These are phyloP conservation scores for Clarireedia monteithiana DNA, from an alignment of 2,329 filamentous ascomycete species.

Conservation along the genomic window DNA sequence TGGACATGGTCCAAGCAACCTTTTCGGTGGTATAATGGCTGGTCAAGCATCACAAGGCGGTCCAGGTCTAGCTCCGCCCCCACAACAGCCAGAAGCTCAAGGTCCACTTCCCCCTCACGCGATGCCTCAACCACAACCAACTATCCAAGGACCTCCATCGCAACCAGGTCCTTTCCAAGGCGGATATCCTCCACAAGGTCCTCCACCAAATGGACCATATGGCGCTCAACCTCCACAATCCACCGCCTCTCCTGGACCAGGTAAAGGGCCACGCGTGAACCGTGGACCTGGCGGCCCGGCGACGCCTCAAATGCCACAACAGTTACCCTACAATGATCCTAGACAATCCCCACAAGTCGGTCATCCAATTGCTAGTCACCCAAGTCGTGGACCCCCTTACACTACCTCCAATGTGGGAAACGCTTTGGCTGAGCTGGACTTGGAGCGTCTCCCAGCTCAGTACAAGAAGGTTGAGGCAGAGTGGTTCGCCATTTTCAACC, in stretches of 20 bases:
- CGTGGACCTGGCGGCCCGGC: conserved; percentile 66
- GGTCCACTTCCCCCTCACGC: conserved; percentile 7
- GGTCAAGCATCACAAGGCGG: conserved; percentile 76
- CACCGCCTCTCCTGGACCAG: conserved; percentile 79
- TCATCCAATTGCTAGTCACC: conserved; percentile 70
- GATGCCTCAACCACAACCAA: conserved; percentile 56
- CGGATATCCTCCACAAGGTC: conserved; percentile 39
- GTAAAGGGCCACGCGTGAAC: conserved; percentile 56
- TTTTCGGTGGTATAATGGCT: conserved; percentile 95
- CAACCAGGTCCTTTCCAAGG: conserved; percentile 65
- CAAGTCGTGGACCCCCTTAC: conserved; percentile 6
- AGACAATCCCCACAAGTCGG: conserved; percentile 80
- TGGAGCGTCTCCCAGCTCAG: conserved; percentile 74
- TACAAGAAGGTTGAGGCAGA: conserved; percentile 85
- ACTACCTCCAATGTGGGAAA: conserved; percentile 50
- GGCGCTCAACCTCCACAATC: conserved; percentile 74
- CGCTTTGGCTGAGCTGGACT: conserved; percentile 76
- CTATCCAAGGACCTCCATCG: conserved; percentile 41
- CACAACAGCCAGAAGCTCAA: conserved; percentile 37
- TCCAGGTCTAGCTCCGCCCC: conserved; percentile 71
- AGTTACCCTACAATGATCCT: conserved; percentile 76
- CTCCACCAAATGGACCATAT: conserved; percentile 56
- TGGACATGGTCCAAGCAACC: conserved; percentile 77
- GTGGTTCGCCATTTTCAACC: conserved; percentile 98
- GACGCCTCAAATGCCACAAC: conserved; percentile 86